Evolutionary conservation across 2,329 filamentous ascomycete species (phyloP).

Genomic region (Penicillium sp.): DNA sequence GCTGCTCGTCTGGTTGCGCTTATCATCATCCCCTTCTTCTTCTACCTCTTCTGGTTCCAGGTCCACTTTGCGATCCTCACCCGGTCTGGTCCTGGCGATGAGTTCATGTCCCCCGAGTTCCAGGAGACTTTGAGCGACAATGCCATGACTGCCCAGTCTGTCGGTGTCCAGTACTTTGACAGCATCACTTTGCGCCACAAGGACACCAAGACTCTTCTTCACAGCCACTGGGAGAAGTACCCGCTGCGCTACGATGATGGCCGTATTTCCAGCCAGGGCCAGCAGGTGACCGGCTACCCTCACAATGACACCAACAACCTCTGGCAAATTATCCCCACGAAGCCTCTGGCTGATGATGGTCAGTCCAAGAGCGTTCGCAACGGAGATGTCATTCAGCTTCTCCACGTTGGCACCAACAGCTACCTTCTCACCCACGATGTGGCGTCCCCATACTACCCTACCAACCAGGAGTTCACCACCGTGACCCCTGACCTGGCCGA

Average conservation of each 20-base stretch:
- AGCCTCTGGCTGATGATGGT: constrained; percentile 54
- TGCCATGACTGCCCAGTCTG: constrained; percentile 80
- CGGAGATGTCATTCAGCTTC: constrained; percentile 81
- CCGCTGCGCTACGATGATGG: constrained; percentile 96
- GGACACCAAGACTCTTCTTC: constrained; percentile 94
- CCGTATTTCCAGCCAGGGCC: constrained; percentile 93
- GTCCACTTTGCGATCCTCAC: constrained; percentile 92
- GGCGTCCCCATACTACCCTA: constrained; percentile 92
- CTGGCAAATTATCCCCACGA: constrained; percentile 84
- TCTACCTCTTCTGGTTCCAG: constrained; percentile 99
- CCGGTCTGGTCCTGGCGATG: constrained; percentile 89
- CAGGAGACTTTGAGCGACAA: constrained; percentile 97
- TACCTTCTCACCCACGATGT: constrained; percentile 93
- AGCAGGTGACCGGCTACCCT: constrained; percentile 97
- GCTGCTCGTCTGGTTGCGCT: constrained; percentile 81
- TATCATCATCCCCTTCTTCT: constrained; percentile 89
- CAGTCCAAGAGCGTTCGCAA: constrained; percentile 71
- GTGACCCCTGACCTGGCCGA: constrained; percentile 71
- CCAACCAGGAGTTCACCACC: constrained; percentile 98
- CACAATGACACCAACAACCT: constrained; percentile 99
- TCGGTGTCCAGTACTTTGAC: constrained; percentile 89
- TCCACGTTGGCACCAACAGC: constrained; percentile 82
- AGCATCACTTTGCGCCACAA: constrained; percentile 87
- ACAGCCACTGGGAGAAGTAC: constrained; percentile 87
- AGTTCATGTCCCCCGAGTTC: constrained; percentile 98